These are phyloP conservation scores for Emergomyces africanus DNA, from an alignment of 2,329 filamentous ascomycete species.

Conservation along the genomic window DNA sequence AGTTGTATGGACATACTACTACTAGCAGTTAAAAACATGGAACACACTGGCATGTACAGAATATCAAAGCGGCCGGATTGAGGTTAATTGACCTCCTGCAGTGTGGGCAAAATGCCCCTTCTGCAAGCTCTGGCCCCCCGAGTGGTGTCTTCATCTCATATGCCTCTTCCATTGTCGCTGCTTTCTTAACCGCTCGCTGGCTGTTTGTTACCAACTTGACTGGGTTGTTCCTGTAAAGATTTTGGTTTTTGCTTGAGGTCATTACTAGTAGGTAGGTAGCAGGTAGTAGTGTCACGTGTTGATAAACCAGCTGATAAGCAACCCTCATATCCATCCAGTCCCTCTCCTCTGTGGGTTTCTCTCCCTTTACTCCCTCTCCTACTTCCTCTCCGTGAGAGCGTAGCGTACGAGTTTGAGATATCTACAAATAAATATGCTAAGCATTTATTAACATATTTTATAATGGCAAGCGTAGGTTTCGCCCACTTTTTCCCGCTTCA, in stretches of 20 bases:
- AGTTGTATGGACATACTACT: too few relatives aligned
- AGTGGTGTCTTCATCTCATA: background rate
- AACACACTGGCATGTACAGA: too few relatives aligned
- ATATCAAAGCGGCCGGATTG: too few relatives aligned
- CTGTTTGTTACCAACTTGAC: too few relatives aligned
- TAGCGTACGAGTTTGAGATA: background rate
- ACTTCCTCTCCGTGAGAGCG: too few relatives aligned
- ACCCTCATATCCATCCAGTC: too few relatives aligned
- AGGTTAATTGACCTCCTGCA: background rate
- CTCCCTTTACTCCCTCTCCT: background rate
- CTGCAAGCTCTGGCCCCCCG: background rate
- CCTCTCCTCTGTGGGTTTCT: background rate
- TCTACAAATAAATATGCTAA: background rate
- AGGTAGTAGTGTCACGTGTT: background rate
- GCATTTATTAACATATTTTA: background rate
- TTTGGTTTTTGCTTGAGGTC: too few relatives aligned
- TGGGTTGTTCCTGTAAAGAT: background rate
- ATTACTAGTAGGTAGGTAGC: too few relatives aligned
- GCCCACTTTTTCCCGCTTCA: background rate
- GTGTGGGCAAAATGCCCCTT: background rate
- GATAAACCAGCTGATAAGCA: background rate
- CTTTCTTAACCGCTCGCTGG: background rate
- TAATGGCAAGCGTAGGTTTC: slow-evolving; percentile 3
- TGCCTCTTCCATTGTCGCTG: background rate
- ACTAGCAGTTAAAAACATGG: too few relatives aligned